Base-by-base conservation (phyloP, 495 filamentous ascomycete species). In the Penicillium ucsense region DNA sequence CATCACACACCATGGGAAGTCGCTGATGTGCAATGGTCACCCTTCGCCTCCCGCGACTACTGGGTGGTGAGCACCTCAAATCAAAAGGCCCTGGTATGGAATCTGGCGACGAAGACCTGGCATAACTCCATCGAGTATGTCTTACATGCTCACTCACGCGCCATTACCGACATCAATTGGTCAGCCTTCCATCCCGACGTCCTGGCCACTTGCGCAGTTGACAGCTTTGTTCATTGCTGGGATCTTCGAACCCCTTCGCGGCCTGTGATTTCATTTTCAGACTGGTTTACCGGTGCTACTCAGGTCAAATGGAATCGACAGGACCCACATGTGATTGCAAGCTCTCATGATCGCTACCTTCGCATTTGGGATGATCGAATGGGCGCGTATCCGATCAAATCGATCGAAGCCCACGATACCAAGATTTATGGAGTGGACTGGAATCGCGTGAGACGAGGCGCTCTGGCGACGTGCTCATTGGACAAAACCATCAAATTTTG, bases 11-110 rank as follows among this genome's bases (percentile, higher is more conserved):
- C 86, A n/a, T 95, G 90, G 88, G 82, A 94, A 43, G 90, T 97
- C 4, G 88, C 90, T n/a, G 91, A 97, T 64, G 91, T 97, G 36
- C 91, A 97, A 65, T 97, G 91, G 91, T 94, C 88, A 4, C 91
- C 91, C 9, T 95, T 95, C 54, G 85, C 89, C 7, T 81, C 80
- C 6, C 79, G 91, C 39, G 85, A 94, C 55, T 88, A 86, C 54
- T 95, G 91, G 91, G 86, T 97, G 27, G 88, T 85, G 28, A 94
- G 88, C 38, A 94, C 91, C 3, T 88, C 87, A 30, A 95, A 95
- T 57, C 89, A 95, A 61, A 94, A 94, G 60, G 92, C 90, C 27
- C 73, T 97, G 42, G 87, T 97, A 6, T 95, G 89, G 90, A 97
- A 95, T 60, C 70, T 97, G 54, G 85, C 81, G 36, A 79, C 94